Base-by-base conservation (phyloP, 169 alveolate species). In the Fabrea salina region DNA sequence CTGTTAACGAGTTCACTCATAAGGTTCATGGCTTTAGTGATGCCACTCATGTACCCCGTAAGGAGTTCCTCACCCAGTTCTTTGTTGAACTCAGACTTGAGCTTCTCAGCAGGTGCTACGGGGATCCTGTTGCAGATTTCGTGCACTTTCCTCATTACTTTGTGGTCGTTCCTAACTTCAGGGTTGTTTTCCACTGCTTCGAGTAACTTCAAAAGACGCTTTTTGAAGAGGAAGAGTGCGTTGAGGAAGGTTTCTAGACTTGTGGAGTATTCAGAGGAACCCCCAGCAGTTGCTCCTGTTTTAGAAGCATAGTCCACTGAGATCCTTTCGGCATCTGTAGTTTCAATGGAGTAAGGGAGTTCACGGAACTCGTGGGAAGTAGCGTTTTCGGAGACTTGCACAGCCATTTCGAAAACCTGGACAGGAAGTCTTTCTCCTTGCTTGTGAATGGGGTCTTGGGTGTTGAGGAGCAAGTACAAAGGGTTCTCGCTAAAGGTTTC, bases 281-380 rank as follows among this genome's bases (percentile, higher is more conserved):
- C 57, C 7, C 78, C 66, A 50, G 44, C 40, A 27, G 27, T 44
- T 16, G 80, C 25, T 0, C 58, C 58, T 44, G 68, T 35, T 54
- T 37, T 76, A 7, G 83, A 47, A 22, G 35, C 83, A 3, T 35
- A 75, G 33, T 76, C 79, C 25, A 76, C 77, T 4, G 71, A 33
- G 0, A 76, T 76, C 22, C 83, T 41, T 39, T 76, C 83, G 16
- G 83, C 30, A 47, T 76, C 83, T 27, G 81, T 47, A 32, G 78
- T 67, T 25, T 43, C 83, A 27, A 67, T 44, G 32, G 61, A 16
- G 37, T 50, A 68, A 27, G 47, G 32, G 8, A 27, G 47, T n/a
- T 54, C 16, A 22, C 68, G 22, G 35, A 19, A 76, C 75, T 54
- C 49, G 43, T 35, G 57, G 33, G 7, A 61, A 44, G 80, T 33